Evolutionary conservation across 1,284 basidiomycete genomes (phyloP), one percentile per base, ranked within the genome.

Genomic region (Papiliotrema nemorosa): DNA sequence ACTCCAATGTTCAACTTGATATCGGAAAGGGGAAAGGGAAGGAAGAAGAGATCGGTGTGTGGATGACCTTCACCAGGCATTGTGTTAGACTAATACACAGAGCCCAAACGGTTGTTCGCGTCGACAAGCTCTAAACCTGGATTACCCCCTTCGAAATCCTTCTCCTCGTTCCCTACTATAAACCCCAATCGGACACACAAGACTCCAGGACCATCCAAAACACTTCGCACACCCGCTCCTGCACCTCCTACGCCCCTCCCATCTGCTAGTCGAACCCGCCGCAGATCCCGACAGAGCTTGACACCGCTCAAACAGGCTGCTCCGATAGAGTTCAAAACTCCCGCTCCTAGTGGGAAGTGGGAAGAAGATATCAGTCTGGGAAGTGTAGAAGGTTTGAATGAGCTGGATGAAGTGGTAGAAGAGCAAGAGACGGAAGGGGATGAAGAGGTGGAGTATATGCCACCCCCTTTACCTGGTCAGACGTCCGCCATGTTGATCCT

Each of bases 311-410:
- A 57, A 21, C 42, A 50, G 1, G 39, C 38, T 5, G 38, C 14
- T 7, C 41, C 22, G 40, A 33, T 18, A 3, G 33, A 44, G 35
- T 63, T 63, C 46, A 26, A 50, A 13, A 67, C 65, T 13, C 65
- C 65, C 2, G 57, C 55, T 3, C 59, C 58, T 6, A 47, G 45
- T 12, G 51, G 39, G 18, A 49, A 51, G 47, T 69, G 68, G 68
- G 66, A 72, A 34, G 66, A 73, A 46, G 70, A 67, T 25, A 44
- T 62, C 6, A 63, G 61, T 38, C 52, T 70, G 37, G 68, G 60
- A 14, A 59, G 55, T 44, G 67, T 71, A 2, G 50, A 49, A 12
- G 18, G 57, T 38, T 41, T 44, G 29, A 43, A 25, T 37, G 40
- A 34, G 49, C 18, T 44, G 50, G 59, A 59, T 18, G 53, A 57